Conservation (phyloP, 2,329 filamentous ascomycete genomes). For the Didymella lethalis region DNA sequence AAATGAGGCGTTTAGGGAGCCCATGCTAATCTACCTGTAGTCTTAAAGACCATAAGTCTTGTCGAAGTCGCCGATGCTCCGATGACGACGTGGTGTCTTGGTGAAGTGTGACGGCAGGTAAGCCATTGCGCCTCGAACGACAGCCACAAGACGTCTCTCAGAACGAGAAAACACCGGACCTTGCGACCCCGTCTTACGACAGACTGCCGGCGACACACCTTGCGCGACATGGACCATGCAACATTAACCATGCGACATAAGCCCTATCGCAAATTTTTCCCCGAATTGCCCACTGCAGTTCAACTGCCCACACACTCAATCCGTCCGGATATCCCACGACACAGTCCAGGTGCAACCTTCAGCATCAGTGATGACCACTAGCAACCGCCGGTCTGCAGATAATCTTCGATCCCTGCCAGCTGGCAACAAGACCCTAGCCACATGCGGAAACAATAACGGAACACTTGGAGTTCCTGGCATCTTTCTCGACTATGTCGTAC, state of each 20-base stretch:
- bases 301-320: neutral
- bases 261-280: neutral
- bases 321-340: neutral
- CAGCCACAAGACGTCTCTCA: neutral
- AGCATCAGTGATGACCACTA: neutral
- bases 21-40: constrained; percentile 33
- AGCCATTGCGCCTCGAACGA: neutral
- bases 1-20: constrained; percentile 15
- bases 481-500: neutral
- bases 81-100: constrained; percentile 15
- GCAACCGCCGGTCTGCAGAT: neutral
- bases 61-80: constrained; percentile 3
- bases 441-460: neutral
- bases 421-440: neutral
- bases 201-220: neutral
- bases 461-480: neutral
- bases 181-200: constrained; percentile 1
- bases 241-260: neutral
- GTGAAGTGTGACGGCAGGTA: constrained; percentile 23
- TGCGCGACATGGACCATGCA: neutral
- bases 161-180: neutral
- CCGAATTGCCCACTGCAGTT: neutral
- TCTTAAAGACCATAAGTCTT: constrained; percentile 18
- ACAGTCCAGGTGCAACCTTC: neutral
- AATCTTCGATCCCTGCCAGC: neutral